phyloP scores from a whole-genome alignment of 202 grass and related monocot genomes.

The Alloteropsis angusta region DNA sequence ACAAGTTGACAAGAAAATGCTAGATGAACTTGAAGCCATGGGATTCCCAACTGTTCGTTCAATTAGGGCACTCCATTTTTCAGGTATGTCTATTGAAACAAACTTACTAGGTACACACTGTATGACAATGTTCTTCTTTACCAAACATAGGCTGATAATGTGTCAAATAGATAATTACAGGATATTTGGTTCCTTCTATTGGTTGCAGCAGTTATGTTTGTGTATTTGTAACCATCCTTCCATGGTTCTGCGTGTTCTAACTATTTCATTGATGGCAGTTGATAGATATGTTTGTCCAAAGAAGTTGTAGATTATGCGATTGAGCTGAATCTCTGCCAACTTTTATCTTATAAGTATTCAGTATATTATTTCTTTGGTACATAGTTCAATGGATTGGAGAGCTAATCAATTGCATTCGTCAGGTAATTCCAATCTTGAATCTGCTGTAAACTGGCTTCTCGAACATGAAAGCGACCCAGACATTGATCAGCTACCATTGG shows the following conservation, averaged over 20 bases:
- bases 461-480: constrained; percentile 85
- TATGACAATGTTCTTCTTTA: not conserved
- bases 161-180: not conserved
- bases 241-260: not conserved
- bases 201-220: not conserved
- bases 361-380: constrained; percentile 18
- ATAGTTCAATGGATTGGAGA: constrained; percentile 13
- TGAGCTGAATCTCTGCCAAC: not conserved
- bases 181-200: not conserved
- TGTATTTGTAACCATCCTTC: not conserved
- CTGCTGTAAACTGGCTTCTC: constrained; percentile 73
- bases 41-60: constrained; percentile 67
- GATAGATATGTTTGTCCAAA: not conserved
- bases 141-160: not conserved
- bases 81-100: constrained; percentile 41
- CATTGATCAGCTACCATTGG: constrained; percentile 70
- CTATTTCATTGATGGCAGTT: constrained; percentile 7
- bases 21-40: constrained; percentile 72
- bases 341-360: not conserved
- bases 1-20: constrained; percentile 70
- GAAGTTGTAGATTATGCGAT: constrained; percentile 5
- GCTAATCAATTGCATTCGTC: constrained; percentile 25
- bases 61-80: constrained; percentile 78
- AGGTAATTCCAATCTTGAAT: constrained; percentile 80
- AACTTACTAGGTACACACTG: not conserved